These are phyloP conservation scores for Cytospora mali DNA, from an alignment of 2,329 filamentous ascomycete genomes.

Conservation along the genomic window DNA sequence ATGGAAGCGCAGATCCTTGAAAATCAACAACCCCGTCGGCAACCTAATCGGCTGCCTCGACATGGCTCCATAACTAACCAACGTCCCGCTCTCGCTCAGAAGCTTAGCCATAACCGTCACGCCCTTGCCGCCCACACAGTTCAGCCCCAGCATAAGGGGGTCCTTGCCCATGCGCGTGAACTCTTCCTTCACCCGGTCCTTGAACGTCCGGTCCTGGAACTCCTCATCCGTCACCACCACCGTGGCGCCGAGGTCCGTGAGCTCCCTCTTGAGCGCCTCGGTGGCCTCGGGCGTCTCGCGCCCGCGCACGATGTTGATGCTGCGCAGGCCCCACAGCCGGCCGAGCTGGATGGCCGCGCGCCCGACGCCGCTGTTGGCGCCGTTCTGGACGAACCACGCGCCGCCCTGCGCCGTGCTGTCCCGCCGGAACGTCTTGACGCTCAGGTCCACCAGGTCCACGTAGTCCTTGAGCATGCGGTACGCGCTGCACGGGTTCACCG, in stretches of 20 bases:
- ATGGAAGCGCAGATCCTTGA: conserved; percentile 84
- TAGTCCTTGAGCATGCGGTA: conserved; percentile 92
- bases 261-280: conserved; percentile 56
- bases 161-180: conserved; percentile 74
- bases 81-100: conserved; percentile 67
- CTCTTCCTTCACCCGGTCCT: conserved; percentile 56
- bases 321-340: conserved; percentile 82
- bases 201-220: conserved; percentile 62
- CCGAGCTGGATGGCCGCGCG: conserved; percentile 89
- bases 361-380: conserved; percentile 91
- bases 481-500: conserved; percentile 91
- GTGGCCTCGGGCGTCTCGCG: conserved; percentile 67
- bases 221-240: conserved; percentile 60
- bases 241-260: conserved; percentile 57
- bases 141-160: conserved; percentile 76
- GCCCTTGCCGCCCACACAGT: conserved; percentile 90
- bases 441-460: conserved; percentile 50
- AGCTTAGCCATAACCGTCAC: conserved; percentile 78
- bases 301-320: conserved; percentile 84
- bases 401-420: conserved; percentile 73
- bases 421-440: conserved; percentile 48
- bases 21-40: conserved; percentile 85
- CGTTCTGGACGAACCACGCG: conserved; percentile 97
- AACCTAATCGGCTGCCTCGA: conserved; percentile 80
- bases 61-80: conserved; percentile 98